These are phyloP conservation scores for Starmerella geochares DNA, from an alignment of 805 yeast species.

Conservation along the genomic window DNA sequence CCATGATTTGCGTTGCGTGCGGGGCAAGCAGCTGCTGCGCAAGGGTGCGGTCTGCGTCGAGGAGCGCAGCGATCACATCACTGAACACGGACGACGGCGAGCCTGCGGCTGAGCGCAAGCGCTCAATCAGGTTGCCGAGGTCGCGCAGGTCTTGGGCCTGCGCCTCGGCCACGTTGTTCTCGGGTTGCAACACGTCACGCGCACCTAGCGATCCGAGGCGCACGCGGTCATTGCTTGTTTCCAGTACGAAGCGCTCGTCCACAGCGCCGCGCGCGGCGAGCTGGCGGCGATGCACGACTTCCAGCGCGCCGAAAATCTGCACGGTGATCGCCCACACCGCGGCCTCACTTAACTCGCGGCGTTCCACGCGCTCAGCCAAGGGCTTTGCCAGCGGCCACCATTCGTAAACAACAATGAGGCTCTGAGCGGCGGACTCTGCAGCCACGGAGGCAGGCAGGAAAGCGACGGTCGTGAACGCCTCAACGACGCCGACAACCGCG, in stretches of 20 bases:
- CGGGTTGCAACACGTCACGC: constrained; percentile 47
- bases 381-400: constrained; percentile 71
- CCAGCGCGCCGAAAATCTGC: constrained; percentile 63
- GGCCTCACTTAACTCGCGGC: constrained; percentile 37
- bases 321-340: constrained; percentile 64
- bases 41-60: constrained; percentile 18
- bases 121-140: constrained; percentile 52
- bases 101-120: constrained; percentile 35
- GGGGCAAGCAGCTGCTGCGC: constrained; percentile 24
- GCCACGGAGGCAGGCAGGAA: constrained; percentile 34
- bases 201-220: constrained; percentile 64
- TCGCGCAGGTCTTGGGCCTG: constrained; percentile 48
- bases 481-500: constrained; percentile 57
- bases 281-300: constrained; percentile 53
- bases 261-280: constrained; percentile 48
- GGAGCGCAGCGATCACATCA: constrained; percentile 23
- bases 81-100: constrained; percentile 23
- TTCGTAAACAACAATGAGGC: constrained; percentile 66
- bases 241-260: constrained; percentile 57
- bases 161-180: constrained; percentile 26
- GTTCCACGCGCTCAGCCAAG: constrained; percentile 46
- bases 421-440: constrained; percentile 4
- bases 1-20: constrained; percentile 23
- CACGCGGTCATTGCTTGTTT: constrained; percentile 61
- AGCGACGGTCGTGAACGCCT: constrained; percentile 76